These are phyloP conservation scores for Plasmopara halstedii DNA, from an alignment of 352 stramenopile species.

Conservation along the genomic window DNA sequence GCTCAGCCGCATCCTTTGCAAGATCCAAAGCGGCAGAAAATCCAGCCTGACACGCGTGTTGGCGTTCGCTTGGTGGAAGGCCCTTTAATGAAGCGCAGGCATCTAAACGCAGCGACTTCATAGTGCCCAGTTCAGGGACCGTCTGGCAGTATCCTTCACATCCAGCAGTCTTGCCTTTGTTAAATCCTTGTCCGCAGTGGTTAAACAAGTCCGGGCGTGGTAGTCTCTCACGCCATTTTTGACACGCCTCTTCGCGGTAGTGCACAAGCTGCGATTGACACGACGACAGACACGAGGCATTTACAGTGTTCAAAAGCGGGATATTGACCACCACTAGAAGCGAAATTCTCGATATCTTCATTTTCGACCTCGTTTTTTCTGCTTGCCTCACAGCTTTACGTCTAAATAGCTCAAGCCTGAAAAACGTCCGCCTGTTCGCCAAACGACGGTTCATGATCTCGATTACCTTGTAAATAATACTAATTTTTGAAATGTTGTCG, in stretches of 20 bases:
- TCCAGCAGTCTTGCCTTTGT: slow-evolving; percentile 26
- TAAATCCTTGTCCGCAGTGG: slow-evolving; percentile 40
- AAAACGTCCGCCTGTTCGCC: slow-evolving; percentile 4
- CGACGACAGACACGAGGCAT: slow-evolving; percentile 19
- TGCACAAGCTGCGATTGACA: slow-evolving; percentile 39
- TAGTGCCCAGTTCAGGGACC: slow-evolving; percentile 9
- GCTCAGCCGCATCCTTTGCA: slow-evolving; percentile 17
- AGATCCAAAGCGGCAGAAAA: slow-evolving; percentile 32
- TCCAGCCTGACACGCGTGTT: slow-evolving; percentile 34
- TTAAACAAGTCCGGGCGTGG: slow-evolving; percentile 46
- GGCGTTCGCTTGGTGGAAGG: slow-evolving; percentile 27
- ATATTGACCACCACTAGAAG: slow-evolving; percentile 8
- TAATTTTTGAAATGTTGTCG: slow-evolving; percentile 2
- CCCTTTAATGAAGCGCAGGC: slow-evolving; percentile 35
- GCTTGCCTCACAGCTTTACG: not conserved
- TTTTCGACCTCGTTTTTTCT: slow-evolving; percentile 11
- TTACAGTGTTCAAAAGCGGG: slow-evolving; percentile 2
- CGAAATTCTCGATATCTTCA: slow-evolving; percentile 25
- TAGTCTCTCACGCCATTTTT: slow-evolving; percentile 34
- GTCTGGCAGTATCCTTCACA: slow-evolving; percentile 32
- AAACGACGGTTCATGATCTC: slow-evolving; percentile 4
- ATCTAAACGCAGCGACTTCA: slow-evolving; percentile 38
- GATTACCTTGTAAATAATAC: slow-evolving; percentile 6
- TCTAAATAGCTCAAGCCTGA: not conserved
- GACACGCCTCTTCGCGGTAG: slow-evolving; percentile 28